Evolutionary conservation across 331 rosid genomes (phyloP).

Genomic region (Rosa hybrid): DNA sequence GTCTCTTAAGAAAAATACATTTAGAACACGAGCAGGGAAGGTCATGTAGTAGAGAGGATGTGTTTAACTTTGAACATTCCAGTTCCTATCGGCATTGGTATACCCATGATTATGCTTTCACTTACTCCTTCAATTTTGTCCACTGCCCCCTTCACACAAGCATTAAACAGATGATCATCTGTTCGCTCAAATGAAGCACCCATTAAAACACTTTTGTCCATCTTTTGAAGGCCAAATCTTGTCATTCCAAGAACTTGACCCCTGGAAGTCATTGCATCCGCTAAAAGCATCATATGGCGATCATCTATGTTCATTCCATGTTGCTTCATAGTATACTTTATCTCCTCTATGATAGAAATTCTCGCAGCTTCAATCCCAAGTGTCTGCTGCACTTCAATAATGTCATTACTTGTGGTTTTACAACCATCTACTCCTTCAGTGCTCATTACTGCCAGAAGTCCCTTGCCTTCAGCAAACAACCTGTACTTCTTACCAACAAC

Average conservation of each 20-base stretch:
- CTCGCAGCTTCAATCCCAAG: slow-evolving; percentile 98
- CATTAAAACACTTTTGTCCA: slow-evolving; percentile 90
- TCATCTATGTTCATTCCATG: slow-evolving; percentile 87
- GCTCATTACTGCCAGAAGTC: slow-evolving; percentile 81
- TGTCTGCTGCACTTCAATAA: slow-evolving; percentile 65
- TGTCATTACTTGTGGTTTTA: slow-evolving; percentile 71
- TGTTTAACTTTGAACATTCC: slow-evolving; percentile 86
- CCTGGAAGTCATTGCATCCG: slow-evolving; percentile 90
- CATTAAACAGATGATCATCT: slow-evolving; percentile 75
- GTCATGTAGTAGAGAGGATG: background rate
- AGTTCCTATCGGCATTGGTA: slow-evolving; percentile 78
- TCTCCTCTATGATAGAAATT: slow-evolving; percentile 73
- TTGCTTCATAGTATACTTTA: slow-evolving; percentile 66
- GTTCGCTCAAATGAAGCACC: slow-evolving; percentile 92
- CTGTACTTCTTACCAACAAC: slow-evolving; percentile 36
- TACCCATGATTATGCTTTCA: slow-evolving; percentile 92
- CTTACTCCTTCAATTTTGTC: slow-evolving; percentile 88
- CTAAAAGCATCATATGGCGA: slow-evolving; percentile 96
- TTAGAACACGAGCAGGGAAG: background rate
- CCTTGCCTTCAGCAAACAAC: slow-evolving; percentile 83
- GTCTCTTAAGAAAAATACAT: background rate
- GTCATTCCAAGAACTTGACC: slow-evolving; percentile 90
- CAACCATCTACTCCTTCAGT: slow-evolving; percentile 78
- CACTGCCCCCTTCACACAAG: slow-evolving; percentile 66
- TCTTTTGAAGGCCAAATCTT: slow-evolving; percentile 83